Percentiles rank a stretch among this genome's conserved stretches.
phyloP scores from a whole-genome alignment of 495 filamentous ascomycete genomes.

The Daldinia childiae region DNA sequence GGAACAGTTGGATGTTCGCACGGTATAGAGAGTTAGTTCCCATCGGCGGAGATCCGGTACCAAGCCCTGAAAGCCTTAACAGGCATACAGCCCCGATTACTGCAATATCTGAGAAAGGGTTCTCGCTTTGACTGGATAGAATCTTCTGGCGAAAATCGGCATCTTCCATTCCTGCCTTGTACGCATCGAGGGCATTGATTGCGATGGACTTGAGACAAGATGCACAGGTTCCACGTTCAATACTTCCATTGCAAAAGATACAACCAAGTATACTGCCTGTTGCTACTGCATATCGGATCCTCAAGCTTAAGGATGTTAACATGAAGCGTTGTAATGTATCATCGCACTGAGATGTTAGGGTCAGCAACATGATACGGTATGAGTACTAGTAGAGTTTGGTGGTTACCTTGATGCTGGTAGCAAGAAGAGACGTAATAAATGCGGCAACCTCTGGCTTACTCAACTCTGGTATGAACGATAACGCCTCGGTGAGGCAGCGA shows the following conservation, averaged over 20 bases:
- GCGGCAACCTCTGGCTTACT: background rate
- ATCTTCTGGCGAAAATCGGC: constrained; percentile 31
- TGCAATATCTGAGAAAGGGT: constrained; percentile 57
- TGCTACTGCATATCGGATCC: constrained; percentile 26
- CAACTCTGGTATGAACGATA: constrained; percentile 36
- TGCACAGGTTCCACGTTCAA: constrained; percentile 40
- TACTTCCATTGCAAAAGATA: constrained; percentile 37
- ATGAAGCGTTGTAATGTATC: constrained; percentile 6
- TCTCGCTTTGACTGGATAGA: constrained; percentile 33
- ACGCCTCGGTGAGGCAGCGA: constrained; percentile 46
- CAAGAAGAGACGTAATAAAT: constrained; percentile 12
- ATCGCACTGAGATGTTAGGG: constrained; percentile 4
- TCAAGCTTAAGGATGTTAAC: constrained; percentile 24
- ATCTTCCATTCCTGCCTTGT: constrained; percentile 44
- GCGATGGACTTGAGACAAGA: constrained; percentile 50
- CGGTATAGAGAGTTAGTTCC: constrained; percentile 42
- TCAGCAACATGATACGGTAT: constrained; percentile 5
- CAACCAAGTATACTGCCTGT: constrained; percentile 31
- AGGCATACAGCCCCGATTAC: constrained; percentile 57
- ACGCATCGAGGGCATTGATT: constrained; percentile 40
- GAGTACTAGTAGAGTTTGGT: background rate
- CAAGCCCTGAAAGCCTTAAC: constrained; percentile 55
- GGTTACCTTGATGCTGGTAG: constrained; percentile 15
- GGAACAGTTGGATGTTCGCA: constrained; percentile 46
- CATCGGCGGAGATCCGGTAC: background rate